Evolutionary conservation across 148 eudicot genomes (phyloP).

Genomic region (Polygonum maritimum): DNA sequence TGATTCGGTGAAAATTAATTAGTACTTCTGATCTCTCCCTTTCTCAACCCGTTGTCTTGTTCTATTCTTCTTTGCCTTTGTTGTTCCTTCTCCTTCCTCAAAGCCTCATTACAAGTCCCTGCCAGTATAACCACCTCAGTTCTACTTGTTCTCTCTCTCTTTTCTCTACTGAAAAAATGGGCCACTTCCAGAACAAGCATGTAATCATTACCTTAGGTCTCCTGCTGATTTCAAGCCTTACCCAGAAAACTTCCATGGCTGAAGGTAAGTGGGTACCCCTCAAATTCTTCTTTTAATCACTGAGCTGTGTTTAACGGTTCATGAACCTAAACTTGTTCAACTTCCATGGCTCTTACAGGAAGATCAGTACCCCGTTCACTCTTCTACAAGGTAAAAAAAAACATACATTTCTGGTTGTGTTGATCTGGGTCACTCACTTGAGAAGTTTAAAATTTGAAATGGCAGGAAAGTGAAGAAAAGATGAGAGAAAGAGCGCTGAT

Average conservation of each 20-base stretch:
- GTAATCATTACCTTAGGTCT: conserved; percentile 21
- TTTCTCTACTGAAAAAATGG: conserved; percentile 16
- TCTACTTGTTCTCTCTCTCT: background rate
- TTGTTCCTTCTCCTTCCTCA: background rate
- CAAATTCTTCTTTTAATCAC: background rate
- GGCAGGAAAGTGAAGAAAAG: conserved; percentile 22
- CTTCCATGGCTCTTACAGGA: conserved; percentile 20
- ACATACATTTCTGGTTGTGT: background rate
- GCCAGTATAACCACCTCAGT: background rate
- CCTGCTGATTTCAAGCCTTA: conserved; percentile 8
- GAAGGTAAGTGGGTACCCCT: conserved; percentile 20
- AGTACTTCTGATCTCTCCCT: background rate
- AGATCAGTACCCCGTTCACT: conserved; percentile 22
- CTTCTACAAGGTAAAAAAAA: background rate
- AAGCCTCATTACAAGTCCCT: background rate
- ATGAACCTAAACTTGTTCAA: background rate
- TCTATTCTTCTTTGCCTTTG: background rate
- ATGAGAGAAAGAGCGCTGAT: conserved; percentile 26
- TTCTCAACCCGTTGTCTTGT: background rate
- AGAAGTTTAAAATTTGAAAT: background rate
- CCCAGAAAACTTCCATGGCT: conserved; percentile 15
- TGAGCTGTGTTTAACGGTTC: background rate
- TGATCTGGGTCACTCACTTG: background rate
- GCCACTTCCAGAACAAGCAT: conserved; percentile 14
- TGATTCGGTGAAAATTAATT: background rate